Base-by-base conservation (phyloP, 2,329 filamentous ascomycete genomes). In the Arthrinium phaeospermum region DNA sequence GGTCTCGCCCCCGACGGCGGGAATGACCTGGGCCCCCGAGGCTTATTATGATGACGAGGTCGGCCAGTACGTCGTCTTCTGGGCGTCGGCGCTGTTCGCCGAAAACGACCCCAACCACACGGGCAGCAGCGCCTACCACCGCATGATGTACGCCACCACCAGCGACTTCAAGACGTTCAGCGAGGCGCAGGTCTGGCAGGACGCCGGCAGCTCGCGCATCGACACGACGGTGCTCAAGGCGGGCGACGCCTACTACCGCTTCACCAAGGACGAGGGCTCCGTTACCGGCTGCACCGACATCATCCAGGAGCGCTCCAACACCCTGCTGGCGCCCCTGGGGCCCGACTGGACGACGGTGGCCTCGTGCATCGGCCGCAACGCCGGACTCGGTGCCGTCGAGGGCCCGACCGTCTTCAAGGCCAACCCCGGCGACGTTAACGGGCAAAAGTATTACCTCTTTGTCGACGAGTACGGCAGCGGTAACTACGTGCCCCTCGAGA, bases 1-100 rank as follows among this genome's bases (percentile, higher is more conserved):
- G 7, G 85, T 89, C 0, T 87, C 86, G 0, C 86, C 86, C 0
- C 73, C 81, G 0, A 85, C 82, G 0, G 87, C 86, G 0, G 87
- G 87, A 3, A 89, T 87, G 69, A 89, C 87, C 0, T 88, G 86
- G 86, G 86, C 86, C 0, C 86, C 86, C 0, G 86, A 88, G 64
- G 86, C 86, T 0, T 87, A 85, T 75, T 88, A 85, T 71, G 86
- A 88, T 19, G 77, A 82, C 0, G 80, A 79, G 0, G 79, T 85
- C 13, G 82, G 82, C 12, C 76, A 80, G 0, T 88, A 87, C 41
- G 70, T 84, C 5, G 83, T 85, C 4, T 88, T 85, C 75, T 88
- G 86, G 86, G 83, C 83, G 0, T 85, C 83, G 1, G 81, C 84
- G 0, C 80, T 88, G 1, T 88, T 87, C 71, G 79, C 75, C 0